A percentile compares a stretch with the other conserved stretches of the same genome.
Evolutionary conservation across 768 basidiomycete genomes (phyloP).

Genomic region (Rhizopogon vinicolor): DNA sequence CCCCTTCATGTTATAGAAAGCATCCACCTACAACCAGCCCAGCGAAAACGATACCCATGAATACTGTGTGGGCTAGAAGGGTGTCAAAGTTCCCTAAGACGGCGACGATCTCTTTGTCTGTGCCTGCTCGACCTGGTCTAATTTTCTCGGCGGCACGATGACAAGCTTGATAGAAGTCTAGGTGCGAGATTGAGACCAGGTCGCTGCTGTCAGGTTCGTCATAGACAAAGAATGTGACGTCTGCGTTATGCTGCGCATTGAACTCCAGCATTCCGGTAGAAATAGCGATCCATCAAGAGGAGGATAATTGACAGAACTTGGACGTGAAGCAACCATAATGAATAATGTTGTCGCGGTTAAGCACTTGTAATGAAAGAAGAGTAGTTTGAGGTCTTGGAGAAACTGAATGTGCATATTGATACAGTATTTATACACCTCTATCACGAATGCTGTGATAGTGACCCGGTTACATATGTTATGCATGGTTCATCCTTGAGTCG

Average conservation of each 20-base stretch:
- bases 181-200: constrained; percentile 28
- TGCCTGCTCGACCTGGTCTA: constrained; percentile 28
- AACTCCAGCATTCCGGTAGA: constrained; percentile 31
- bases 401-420: too few species aligned
- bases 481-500: too few species aligned
- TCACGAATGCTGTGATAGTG: too few species aligned
- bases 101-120: constrained; percentile 29
- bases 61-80: too few species aligned
- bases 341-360: not conserved
- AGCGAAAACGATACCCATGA: constrained; percentile 33
- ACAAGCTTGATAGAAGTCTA: constrained; percentile 41
- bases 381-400: too few species aligned
- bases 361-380: too few species aligned
- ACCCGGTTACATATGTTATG: too few species aligned
- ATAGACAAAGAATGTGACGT: constrained; percentile 23
- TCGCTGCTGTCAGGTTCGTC: constrained; percentile 12
- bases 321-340: not conserved
- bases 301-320: constrained; percentile 7
- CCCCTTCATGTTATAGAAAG: not conserved
- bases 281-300: constrained; percentile 30
- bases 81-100: constrained; percentile 33
- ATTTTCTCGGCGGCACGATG: constrained; percentile 38
- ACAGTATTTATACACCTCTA: too few species aligned
- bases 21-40: constrained; percentile 28
- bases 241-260: constrained; percentile 30